Evolutionary conservation across 106 monocot species (phyloP), one percentile per base, ranked within the genome.

Genomic region (Dendrobium officinale): DNA sequence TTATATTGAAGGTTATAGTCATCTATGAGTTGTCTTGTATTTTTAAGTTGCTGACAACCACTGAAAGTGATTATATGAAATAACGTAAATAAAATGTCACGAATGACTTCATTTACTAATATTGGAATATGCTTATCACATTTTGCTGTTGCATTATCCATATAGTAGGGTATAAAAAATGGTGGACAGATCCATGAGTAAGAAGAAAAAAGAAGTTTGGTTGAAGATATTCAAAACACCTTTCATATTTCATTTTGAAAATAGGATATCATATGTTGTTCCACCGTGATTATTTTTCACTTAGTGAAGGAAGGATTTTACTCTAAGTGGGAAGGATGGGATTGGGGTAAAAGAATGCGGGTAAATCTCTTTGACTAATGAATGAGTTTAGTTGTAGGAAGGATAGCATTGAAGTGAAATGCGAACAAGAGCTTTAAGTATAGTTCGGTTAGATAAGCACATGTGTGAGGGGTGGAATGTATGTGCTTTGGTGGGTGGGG

Each of bases 1-100:
- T 77, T 43, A 44, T 77, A 42, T 33, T 44, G 6, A 20, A 70
- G 18, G 6, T 43, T 74, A 44, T 74, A 70, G 37, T 16, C 15
- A 70, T 70, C 16, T 70, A 70, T 70, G 31, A 13, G 70, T 37
- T 37, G 26, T 74, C 43, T 74, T 74, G 74, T 74, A 74, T n/a
- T 6, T 74, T 17, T 8, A 74, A 43, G 74, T 74, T 74, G 33
- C 13, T 37, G 70, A 13, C 37, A 70, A 70, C 16, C 1, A 17
- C 37, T 70, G 19, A 61, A 22, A 10, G 22, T 51, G 51, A 51
- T 15, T 51, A 10, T 51, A 51, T 51, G 61, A 61, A 22, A 61
- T 61, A 37, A 37, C 37, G 0, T 22, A 3, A 6, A 61, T 19
- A 22, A n/a, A 5, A 61, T 61, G 20, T 22, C 61, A 22, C 22